Evolutionary conservation across 176 grass and related monocot genomes (phyloP).

Genomic region (Puccinellia tenuiflora): DNA sequence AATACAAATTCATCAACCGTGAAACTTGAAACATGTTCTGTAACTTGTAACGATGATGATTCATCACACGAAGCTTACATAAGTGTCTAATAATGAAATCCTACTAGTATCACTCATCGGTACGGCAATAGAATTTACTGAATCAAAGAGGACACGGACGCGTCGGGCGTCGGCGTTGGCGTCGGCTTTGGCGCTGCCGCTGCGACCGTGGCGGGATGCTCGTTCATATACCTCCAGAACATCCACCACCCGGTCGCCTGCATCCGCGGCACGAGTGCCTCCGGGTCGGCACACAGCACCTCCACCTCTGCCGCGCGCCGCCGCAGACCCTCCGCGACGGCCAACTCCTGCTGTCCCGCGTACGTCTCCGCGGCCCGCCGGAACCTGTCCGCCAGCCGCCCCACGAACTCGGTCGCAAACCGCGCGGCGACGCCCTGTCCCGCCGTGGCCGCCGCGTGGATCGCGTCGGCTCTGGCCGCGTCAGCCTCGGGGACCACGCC

Average conservation of each 20-base stretch:
- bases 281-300: neutral
- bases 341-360: neutral
- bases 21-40: too few relatives aligned
- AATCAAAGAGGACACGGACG: too few relatives aligned
- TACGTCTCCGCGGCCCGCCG: neutral
- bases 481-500: neutral
- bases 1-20: too few relatives aligned
- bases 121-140: too few relatives aligned
- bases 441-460: neutral
- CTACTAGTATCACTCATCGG: too few relatives aligned
- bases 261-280: neutral
- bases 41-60: too few relatives aligned
- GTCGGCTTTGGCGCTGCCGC: too few relatives aligned
- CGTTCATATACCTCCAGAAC: neutral
- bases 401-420: neutral
- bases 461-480: neutral
- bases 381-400: neutral
- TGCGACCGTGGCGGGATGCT: too few relatives aligned
- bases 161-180: too few relatives aligned
- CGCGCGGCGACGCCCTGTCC: neutral
- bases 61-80: too few relatives aligned
- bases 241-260: neutral
- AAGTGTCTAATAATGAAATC: too few relatives aligned
- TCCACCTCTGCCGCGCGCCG: neutral
- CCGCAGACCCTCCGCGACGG: neutral